A percentile compares a stretch with the other conserved stretches of the same genome.
Conservation (phyloP, 345 rosid genomes). For the Sisymbrium irio region DNA sequence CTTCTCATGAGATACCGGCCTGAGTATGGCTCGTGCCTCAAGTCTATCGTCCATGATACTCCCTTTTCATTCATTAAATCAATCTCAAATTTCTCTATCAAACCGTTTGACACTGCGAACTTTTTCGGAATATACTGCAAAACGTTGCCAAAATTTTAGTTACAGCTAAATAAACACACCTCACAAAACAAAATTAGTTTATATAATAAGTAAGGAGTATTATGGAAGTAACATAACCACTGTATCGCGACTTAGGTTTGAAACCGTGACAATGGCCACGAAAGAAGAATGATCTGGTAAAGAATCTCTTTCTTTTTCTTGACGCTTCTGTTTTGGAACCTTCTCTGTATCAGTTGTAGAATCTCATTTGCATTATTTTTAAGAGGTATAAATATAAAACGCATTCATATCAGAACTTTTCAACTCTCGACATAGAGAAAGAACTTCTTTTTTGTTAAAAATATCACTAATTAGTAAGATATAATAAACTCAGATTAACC, state of each 20-base stretch:
- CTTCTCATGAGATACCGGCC: neutral
- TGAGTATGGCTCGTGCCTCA: neutral
- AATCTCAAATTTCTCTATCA: neutral
- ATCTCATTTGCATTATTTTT: neutral
- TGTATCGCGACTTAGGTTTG: constrained; percentile 12
- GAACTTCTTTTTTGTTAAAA: too few species aligned
- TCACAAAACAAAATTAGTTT: neutral
- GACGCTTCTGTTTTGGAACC: neutral
- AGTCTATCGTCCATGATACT: constrained; percentile 12
- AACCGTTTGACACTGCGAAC: neutral
- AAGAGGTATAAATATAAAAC: too few species aligned
- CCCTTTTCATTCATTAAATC: constrained; percentile 17
- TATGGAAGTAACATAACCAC: constrained; percentile 21
- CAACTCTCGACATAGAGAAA: too few species aligned
- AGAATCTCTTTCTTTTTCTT: neutral
- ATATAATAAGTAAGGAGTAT: neutral
- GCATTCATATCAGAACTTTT: neutral
- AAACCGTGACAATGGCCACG: constrained; percentile 9
- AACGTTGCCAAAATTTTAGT: neutral
- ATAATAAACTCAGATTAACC: too few species aligned
- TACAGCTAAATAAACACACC: neutral
- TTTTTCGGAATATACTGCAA: constrained; percentile 12
- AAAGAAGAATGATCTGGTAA: neutral
- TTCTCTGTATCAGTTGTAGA: neutral
- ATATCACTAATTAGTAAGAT: too few species aligned